A percentile compares a stretch with the other conserved stretches of the same genome.
These are phyloP conservation scores for Breviolum minutum DNA, from an alignment of 73 alveolate species.

Conservation along the genomic window DNA sequence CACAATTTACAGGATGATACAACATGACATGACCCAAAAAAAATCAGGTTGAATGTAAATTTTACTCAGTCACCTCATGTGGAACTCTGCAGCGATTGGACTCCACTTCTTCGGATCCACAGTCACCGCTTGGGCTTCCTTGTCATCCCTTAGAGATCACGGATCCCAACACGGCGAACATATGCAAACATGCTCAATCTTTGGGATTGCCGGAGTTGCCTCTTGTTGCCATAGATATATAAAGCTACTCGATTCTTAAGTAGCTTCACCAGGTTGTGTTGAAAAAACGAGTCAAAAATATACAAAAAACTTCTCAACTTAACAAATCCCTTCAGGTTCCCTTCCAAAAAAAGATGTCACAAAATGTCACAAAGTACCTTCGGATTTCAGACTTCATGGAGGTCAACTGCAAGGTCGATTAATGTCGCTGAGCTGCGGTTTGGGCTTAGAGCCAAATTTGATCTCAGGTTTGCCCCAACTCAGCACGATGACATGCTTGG, in stretches of 20 bases:
- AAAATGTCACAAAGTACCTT: background rate
- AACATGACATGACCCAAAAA: no score
- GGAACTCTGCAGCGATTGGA: conserved; percentile 77
- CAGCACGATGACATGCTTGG: conserved; percentile 54
- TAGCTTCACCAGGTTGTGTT: no score
- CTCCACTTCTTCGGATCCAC: conserved; percentile 86
- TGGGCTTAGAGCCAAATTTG: conserved; percentile 70
- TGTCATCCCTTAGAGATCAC: conserved; percentile 9
- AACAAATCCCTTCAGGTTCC: background rate
- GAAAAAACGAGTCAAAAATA: no score
- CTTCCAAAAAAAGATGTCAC: background rate
- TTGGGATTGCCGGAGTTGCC: no score
- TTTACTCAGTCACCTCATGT: conserved; percentile 45
- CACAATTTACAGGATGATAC: no score
- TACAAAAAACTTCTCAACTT: no score
- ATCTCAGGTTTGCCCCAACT: conserved; percentile 75
- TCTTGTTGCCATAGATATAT: no score
- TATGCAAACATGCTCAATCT: no score
- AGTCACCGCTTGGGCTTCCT: conserved; percentile 48
- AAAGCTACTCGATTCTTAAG: no score
- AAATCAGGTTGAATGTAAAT: no score
- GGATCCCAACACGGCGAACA: no score
- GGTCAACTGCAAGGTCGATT: background rate
- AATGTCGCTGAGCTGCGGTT: background rate
- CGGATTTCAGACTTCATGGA: background rate